These are phyloP conservation scores for Trametes cinnabarina DNA, from an alignment of 768 basidiomycete species.

Conservation along the genomic window DNA sequence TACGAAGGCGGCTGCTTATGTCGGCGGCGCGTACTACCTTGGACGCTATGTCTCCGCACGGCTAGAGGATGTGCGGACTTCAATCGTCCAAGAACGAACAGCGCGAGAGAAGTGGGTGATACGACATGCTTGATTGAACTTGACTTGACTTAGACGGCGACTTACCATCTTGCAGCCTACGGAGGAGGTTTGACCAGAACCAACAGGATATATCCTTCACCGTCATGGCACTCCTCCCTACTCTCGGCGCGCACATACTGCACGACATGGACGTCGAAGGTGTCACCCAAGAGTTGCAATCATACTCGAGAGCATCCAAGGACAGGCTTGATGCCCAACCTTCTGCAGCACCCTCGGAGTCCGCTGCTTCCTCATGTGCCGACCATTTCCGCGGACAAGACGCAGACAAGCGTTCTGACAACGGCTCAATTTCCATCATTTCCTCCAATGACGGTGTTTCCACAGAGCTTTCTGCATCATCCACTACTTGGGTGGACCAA, in stretches of 20 bases:
- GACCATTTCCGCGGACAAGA: slow-evolving; percentile 31
- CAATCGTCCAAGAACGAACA: slow-evolving; percentile 54
- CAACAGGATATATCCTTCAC: slow-evolving; percentile 79
- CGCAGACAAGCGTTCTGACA: slow-evolving; percentile 44
- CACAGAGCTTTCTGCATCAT: slow-evolving; percentile 33
- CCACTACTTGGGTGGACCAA: slow-evolving; percentile 45
- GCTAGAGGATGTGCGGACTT: slow-evolving; percentile 64
- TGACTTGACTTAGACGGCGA: not conserved
- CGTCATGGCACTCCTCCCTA: slow-evolving; percentile 65
- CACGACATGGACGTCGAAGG: slow-evolving; percentile 75
- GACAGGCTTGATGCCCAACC: not conserved
- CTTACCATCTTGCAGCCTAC: slow-evolving; percentile 45
- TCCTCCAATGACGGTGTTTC: slow-evolving; percentile 39
- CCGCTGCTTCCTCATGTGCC: slow-evolving; percentile 28
- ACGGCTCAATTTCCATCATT: slow-evolving; percentile 40
- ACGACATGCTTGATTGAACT: not conserved
- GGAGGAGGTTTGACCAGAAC: slow-evolving; percentile 70
- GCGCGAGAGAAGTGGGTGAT: slow-evolving; percentile 67
- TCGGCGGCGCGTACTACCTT: slow-evolving; percentile 62
- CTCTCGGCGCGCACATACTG: slow-evolving; percentile 63
- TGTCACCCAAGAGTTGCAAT: slow-evolving; percentile 56
- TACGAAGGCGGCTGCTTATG: slow-evolving; percentile 47
- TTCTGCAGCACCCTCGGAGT: slow-evolving; percentile 20
- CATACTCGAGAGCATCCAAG: slow-evolving; percentile 38
- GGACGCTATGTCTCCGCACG: slow-evolving; percentile 59